A percentile compares a stretch with the other conserved stretches of the same genome.
Conservation (phyloP, 768 basidiomycete genomes). For the Mycena metata region DNA sequence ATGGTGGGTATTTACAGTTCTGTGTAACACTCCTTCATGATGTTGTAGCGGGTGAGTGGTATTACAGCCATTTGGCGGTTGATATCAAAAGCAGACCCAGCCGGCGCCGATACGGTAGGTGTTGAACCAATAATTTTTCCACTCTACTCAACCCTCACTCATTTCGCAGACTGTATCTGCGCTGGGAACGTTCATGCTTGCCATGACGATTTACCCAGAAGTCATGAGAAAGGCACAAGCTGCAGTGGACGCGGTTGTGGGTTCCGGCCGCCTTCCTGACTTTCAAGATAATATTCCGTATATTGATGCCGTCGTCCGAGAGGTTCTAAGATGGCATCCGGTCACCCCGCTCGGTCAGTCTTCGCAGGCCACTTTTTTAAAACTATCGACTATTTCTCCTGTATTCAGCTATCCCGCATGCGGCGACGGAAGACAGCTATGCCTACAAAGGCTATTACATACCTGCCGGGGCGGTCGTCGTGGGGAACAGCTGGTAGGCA, state of each 20-base stretch:
- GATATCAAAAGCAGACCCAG: conserved; percentile 1
- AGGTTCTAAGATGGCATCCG: conserved; percentile 38
- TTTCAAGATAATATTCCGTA: conserved; percentile 39
- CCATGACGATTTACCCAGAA: conserved; percentile 37
- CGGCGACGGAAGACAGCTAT: conserved; percentile 37
- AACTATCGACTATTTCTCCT: background rate
- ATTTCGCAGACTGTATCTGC: conserved; percentile 36
- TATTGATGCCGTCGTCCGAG: conserved; percentile 34
- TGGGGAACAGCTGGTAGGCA: conserved; percentile 39
- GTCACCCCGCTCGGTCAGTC: conserved; percentile 22
- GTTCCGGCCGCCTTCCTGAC: conserved; percentile 31
- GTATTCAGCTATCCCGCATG: conserved; percentile 36
- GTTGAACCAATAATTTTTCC: too few relatives aligned
- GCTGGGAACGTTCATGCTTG: conserved; percentile 35
- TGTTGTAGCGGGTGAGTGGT: too few relatives aligned
- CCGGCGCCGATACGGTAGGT: conserved; percentile 33
- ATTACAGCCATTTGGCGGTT: too few relatives aligned
- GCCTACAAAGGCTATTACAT: conserved; percentile 42
- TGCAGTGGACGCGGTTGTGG: conserved; percentile 42
- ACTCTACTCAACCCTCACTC: background rate
- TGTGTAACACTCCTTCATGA: background rate
- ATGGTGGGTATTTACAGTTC: background rate
- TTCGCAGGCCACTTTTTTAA: too few relatives aligned
- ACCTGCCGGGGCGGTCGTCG: conserved; percentile 40
- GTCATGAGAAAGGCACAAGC: conserved; percentile 38